phyloP scores from a whole-genome alignment of 257 asterid species.

The Rauvolfia tetraphylla region DNA sequence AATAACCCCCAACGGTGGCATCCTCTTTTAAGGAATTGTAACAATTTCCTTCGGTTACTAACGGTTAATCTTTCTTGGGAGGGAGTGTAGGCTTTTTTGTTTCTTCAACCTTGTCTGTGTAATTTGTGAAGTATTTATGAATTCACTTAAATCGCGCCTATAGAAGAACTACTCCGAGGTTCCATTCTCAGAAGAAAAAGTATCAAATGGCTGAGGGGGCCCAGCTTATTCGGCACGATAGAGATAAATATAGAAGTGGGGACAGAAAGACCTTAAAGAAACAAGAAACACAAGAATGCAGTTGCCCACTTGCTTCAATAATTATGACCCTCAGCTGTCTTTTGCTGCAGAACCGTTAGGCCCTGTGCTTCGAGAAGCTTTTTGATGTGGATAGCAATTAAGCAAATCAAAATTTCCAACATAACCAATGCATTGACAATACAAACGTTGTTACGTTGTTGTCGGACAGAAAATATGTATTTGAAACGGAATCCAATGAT shows the following conservation, averaged over 20 bases:
- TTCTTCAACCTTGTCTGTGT: too few relatives aligned
- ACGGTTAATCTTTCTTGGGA: too few relatives aligned
- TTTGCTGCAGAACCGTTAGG: background rate
- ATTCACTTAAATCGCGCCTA: too few relatives aligned
- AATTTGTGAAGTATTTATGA: too few relatives aligned
- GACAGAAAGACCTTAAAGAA: background rate
- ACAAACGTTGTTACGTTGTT: background rate
- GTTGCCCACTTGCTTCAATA: background rate
- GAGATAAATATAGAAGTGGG: too few relatives aligned
- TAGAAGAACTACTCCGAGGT: background rate
- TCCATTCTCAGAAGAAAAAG: background rate
- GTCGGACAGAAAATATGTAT: background rate
- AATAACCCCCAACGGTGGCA: background rate
- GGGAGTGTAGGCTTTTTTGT: too few relatives aligned
- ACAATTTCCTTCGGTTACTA: too few relatives aligned
- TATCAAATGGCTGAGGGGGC: background rate
- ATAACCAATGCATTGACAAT: background rate
- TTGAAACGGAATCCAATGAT: background rate
- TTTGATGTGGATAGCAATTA: background rate
- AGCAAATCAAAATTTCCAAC: background rate
- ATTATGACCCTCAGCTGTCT: conserved; percentile 2
- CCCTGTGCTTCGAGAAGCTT: background rate
- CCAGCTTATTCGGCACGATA: too few relatives aligned
- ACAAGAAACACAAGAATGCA: background rate
- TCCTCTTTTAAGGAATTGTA: too few relatives aligned